Evolutionary conservation across 768 basidiomycete species (phyloP).

Genomic region (Gyrodon lividus): DNA sequence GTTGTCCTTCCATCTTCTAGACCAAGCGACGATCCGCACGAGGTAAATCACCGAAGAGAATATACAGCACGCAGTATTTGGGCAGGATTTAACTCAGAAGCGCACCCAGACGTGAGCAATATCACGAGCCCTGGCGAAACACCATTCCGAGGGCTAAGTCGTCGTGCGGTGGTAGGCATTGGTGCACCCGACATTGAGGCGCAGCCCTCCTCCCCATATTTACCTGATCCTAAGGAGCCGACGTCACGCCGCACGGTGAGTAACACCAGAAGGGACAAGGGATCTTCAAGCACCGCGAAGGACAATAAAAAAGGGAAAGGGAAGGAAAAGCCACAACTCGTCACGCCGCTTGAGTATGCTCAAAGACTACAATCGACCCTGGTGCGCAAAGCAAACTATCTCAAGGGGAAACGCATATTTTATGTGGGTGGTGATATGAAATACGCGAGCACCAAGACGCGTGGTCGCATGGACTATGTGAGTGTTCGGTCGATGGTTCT

Average conservation of each 20-base stretch:
- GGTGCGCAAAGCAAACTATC: conserved; percentile 31
- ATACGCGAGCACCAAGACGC: conserved; percentile 50
- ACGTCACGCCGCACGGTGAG: conserved; percentile 21
- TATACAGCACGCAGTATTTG: conserved; percentile 1
- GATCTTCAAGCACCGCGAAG: conserved; percentile 1
- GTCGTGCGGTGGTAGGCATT: background rate
- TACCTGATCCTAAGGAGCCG: background rate
- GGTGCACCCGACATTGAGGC: background rate
- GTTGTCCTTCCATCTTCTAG: background rate
- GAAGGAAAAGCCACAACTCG: conserved; percentile 40
- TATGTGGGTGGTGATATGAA: conserved; percentile 59
- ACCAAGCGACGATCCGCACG: background rate
- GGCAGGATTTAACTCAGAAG: conserved; percentile 8
- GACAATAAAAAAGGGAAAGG: conserved; percentile 33
- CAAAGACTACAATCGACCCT: conserved; percentile 40
- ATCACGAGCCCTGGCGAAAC: conserved; percentile 22
- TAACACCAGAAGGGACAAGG: conserved; percentile 16
- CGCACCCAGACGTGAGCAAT: conserved; percentile 8
- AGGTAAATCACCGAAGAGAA: background rate
- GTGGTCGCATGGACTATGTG: conserved; percentile 61
- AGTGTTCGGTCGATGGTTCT: conserved; percentile 23
- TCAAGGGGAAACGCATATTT: conserved; percentile 55
- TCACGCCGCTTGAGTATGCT: conserved; percentile 56
- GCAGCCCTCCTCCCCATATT: background rate
- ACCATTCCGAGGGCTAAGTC: background rate